Percentiles rank a stretch among this genome's conserved stretches.
These are phyloP conservation scores for Pseudocercospora fuligena DNA, from an alignment of 2,329 filamentous ascomycete species.

Conservation along the genomic window DNA sequence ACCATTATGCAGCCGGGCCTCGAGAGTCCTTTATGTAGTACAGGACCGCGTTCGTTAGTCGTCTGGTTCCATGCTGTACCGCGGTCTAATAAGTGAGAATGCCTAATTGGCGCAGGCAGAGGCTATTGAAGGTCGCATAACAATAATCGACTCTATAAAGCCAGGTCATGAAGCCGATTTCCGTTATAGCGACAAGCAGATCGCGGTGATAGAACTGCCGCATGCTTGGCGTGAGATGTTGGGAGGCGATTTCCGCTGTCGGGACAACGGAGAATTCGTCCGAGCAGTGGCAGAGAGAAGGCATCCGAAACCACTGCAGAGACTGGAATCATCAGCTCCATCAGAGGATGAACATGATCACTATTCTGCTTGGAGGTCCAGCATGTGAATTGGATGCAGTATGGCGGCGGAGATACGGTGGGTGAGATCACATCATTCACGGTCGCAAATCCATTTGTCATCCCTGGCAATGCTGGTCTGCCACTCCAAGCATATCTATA, in stretches of 20 bases:
- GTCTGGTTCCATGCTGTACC: too few species aligned
- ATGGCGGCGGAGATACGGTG: not conserved
- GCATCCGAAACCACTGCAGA: not conserved
- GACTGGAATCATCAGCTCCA: not conserved
- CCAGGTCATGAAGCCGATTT: too few species aligned
- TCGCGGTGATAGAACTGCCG: too few species aligned
- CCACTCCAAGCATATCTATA: not conserved
- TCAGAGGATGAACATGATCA: not conserved
- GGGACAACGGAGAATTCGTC: not conserved
- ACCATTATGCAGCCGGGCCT: too few species aligned
- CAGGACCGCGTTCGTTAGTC: too few species aligned
- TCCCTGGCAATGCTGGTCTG: not conserved
- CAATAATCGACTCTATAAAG: too few species aligned
- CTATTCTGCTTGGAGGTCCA: not conserved
- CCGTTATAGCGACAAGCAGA: too few species aligned
- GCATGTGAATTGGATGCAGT: not conserved
- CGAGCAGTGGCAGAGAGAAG: not conserved
- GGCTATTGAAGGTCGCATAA: too few species aligned
- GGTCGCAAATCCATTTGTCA: conserved; percentile 16
- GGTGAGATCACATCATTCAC: conserved; percentile 2
- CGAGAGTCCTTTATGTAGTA: too few species aligned
- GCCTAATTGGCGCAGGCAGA: too few species aligned
- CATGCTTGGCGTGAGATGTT: not conserved
- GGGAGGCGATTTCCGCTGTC: not conserved
- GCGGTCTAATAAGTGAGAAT: too few species aligned